A percentile compares a stretch with the other conserved stretches of the same genome.
Evolutionary conservation across 352 stramenopile genomes (phyloP).

Genomic region (Phytophthora tentaculata): DNA sequence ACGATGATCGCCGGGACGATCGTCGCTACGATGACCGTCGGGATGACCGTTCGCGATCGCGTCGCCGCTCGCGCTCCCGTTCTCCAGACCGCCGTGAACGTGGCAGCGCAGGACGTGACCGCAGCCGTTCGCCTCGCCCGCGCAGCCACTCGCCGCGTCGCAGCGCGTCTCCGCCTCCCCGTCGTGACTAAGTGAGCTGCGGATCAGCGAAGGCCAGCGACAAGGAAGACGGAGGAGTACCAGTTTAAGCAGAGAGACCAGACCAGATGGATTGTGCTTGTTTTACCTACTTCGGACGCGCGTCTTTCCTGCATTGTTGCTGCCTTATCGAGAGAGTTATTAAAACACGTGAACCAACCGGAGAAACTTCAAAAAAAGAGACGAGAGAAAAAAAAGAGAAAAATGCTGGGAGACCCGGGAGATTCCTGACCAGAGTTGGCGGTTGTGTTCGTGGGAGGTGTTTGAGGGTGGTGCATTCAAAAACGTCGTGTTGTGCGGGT

Average conservation of each 20-base stretch:
- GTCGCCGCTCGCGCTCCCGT: slow-evolving; percentile 49
- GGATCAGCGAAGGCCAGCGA: neutral
- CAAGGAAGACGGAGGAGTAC: slow-evolving; percentile 1
- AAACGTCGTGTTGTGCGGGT: slow-evolving; percentile 15
- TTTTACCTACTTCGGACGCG: slow-evolving; percentile 31
- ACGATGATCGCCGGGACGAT: slow-evolving; percentile 39
- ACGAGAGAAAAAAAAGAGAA: slow-evolving; percentile 32
- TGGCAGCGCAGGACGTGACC: slow-evolving; percentile 44
- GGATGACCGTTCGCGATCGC: slow-evolving; percentile 41
- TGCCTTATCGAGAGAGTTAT: slow-evolving; percentile 36
- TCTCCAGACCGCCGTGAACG: slow-evolving; percentile 52
- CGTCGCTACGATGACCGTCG: slow-evolving; percentile 42
- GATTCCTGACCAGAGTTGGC: slow-evolving; percentile 35
- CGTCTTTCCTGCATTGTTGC: slow-evolving; percentile 35
- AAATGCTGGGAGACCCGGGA: slow-evolving; percentile 28
- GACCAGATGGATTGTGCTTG: slow-evolving; percentile 32
- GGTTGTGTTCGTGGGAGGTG: slow-evolving; percentile 33
- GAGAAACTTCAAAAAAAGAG: slow-evolving; percentile 30
- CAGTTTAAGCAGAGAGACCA: slow-evolving; percentile 29
- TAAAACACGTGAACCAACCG: slow-evolving; percentile 40
- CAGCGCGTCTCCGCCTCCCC: slow-evolving; percentile 45
- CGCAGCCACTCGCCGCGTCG: slow-evolving; percentile 52
- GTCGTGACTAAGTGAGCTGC: slow-evolving; percentile 53
- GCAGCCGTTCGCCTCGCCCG: slow-evolving; percentile 29
- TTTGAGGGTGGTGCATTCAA: slow-evolving; percentile 33